phyloP scores from a whole-genome alignment of 2,329 filamentous ascomycete genomes.

The Aureobasidium musti region DNA sequence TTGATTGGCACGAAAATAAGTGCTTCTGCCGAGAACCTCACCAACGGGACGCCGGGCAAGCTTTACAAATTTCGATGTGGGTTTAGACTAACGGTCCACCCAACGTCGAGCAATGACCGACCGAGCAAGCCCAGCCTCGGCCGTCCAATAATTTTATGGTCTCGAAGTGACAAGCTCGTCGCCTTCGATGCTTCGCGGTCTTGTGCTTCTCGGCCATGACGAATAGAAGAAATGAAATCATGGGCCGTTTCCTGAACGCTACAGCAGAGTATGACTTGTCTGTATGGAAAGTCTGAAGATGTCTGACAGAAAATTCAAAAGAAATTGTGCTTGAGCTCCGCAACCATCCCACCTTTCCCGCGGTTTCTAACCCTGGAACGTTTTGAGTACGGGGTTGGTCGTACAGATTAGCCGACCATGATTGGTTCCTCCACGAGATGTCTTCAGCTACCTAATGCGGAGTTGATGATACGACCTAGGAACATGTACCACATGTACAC shows the following conservation, averaged over 20 bases:
- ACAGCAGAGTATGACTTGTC: not conserved
- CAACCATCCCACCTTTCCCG: slow-evolving; percentile 15
- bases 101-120: slow-evolving; percentile 16
- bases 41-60: slow-evolving; percentile 8
- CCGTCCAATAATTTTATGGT: slow-evolving; percentile 15
- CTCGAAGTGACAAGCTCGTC: slow-evolving; percentile 11
- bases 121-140: slow-evolving; percentile 26
- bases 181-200: slow-evolving; percentile 11
- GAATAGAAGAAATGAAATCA: not conserved
- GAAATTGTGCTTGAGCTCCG: slow-evolving; percentile 25
- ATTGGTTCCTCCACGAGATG: slow-evolving; percentile 17
- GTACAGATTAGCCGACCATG: slow-evolving; percentile 28
- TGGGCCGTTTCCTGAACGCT: not conserved
- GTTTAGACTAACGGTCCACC: slow-evolving; percentile 26
- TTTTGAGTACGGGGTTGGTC: slow-evolving; percentile 19
- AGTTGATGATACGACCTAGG: slow-evolving; percentile 5
- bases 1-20: slow-evolving; percentile 25
- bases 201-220: slow-evolving; percentile 17
- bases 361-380: slow-evolving; percentile 19
- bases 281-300: not conserved
- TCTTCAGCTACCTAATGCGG: slow-evolving; percentile 16
- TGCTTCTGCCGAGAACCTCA: slow-evolving; percentile 12
- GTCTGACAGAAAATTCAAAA: not conserved
- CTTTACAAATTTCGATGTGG: slow-evolving; percentile 29
- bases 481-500: slow-evolving; percentile 7